These are phyloP conservation scores for Pythium folliculosum DNA, from an alignment of 352 stramenopile species.

Conservation along the genomic window DNA sequence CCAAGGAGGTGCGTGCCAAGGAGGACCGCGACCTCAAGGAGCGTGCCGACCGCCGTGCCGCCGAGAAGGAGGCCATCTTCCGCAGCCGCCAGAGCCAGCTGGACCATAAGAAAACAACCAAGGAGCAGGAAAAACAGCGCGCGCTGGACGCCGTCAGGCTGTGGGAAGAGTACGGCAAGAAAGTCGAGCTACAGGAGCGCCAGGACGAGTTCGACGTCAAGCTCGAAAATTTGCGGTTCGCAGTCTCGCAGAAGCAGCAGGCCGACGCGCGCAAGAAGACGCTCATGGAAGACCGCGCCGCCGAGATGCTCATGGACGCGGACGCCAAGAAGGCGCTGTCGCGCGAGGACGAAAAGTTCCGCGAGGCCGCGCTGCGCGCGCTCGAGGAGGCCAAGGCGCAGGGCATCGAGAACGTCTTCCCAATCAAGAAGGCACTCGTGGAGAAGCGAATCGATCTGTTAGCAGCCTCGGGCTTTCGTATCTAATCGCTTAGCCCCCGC, in stretches of 20 bases:
- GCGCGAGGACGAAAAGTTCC: conserved; percentile 63
- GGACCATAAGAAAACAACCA: conserved; percentile 43
- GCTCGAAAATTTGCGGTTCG: conserved; percentile 60
- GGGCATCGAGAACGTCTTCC: conserved; percentile 63
- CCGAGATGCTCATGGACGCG: conserved; percentile 35
- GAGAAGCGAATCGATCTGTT: conserved; percentile 77
- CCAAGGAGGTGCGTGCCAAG: conserved; percentile 67
- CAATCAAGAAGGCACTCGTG: conserved; percentile 69
- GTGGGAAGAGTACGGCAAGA: conserved; percentile 71
- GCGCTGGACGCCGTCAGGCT: conserved; percentile 52
- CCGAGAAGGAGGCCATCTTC: conserved; percentile 62
- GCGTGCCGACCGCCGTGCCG: conserved; percentile 59
- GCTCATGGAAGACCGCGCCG: conserved; percentile 42
- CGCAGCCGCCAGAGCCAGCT: conserved; percentile 64
- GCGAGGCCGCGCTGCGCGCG: conserved; percentile 49
- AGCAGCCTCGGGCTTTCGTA: conserved; percentile 67
- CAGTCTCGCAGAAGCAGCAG: conserved; percentile 76
- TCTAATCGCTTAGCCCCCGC: conserved; percentile 35
- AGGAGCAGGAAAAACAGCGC: conserved; percentile 40
- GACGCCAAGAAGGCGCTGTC: conserved; percentile 38
- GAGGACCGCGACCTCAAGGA: conserved; percentile 66
- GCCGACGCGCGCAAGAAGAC: conserved; percentile 64
- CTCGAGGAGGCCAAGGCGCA: conserved; percentile 61
- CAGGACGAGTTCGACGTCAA: conserved; percentile 68
- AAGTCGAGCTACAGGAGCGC: conserved; percentile 51